Percentiles rank a stretch among this genome's conserved stretches.
These are phyloP conservation scores for Fusarium sublunatum DNA, from an alignment of 2,329 filamentous ascomycete genomes.

Conservation along the genomic window DNA sequence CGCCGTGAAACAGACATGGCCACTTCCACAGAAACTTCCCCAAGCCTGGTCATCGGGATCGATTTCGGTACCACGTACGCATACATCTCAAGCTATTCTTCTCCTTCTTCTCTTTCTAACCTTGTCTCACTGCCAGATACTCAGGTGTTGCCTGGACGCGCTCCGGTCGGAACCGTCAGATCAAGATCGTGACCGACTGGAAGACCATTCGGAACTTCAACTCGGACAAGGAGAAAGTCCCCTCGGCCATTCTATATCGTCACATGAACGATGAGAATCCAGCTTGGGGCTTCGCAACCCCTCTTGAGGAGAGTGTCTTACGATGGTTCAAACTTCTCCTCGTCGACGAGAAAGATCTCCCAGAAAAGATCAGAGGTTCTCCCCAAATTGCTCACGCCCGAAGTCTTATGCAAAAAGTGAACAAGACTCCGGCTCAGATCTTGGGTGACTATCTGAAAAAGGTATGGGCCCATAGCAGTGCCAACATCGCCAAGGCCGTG, in stretches of 20 bases:
- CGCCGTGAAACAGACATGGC: neutral
- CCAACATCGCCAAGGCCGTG: slow-evolving; percentile 43
- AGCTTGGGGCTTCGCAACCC: slow-evolving; percentile 51
- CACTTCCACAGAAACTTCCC: neutral
- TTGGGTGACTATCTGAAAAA: slow-evolving; percentile 50
- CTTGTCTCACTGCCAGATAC: slow-evolving; percentile 41
- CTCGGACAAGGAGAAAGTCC: slow-evolving; percentile 50
- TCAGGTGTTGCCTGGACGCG: slow-evolving; percentile 57
- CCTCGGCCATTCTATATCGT: slow-evolving; percentile 45
- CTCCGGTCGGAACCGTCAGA: slow-evolving; percentile 39
- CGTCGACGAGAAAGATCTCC: slow-evolving; percentile 51
- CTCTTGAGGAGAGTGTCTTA: slow-evolving; percentile 39
- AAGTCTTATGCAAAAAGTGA: slow-evolving; percentile 1
- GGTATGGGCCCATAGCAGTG: slow-evolving; percentile 50
- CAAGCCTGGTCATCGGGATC: slow-evolving; percentile 25
- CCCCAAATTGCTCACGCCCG: slow-evolving; percentile 35
- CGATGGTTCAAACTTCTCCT: slow-evolving; percentile 59
- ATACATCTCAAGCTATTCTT: rapidly evolving
- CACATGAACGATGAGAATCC: neutral
- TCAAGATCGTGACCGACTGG: slow-evolving; percentile 51
- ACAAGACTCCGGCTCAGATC: slow-evolving; percentile 46
- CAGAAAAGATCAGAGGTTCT: slow-evolving; percentile 39
- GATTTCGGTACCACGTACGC: slow-evolving; percentile 34
- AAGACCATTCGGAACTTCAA: slow-evolving; percentile 34
- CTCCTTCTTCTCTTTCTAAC: slow-evolving; percentile 8